Evolutionary conservation across 1,284 basidiomycete species (phyloP), one percentile per base, ranked within the genome.

Genomic region (Cutaneotrichosporon mucoides): DNA sequence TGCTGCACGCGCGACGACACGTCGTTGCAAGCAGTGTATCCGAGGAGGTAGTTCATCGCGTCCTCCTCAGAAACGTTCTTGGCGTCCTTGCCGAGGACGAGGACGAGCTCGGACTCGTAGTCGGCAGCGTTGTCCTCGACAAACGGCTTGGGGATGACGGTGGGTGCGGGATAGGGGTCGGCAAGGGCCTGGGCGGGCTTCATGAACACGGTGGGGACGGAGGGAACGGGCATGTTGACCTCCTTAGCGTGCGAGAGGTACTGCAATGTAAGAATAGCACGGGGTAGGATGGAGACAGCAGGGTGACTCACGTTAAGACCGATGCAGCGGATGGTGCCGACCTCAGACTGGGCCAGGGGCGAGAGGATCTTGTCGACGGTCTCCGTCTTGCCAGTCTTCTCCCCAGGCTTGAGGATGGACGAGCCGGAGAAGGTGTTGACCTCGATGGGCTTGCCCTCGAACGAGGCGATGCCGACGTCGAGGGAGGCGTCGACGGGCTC

Each of bases 31-130:
- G 77, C 77, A 1, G 77, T 78, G 61, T 71, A 75, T 24, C 85
- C 90, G 0, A 90, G 81, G 5, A 94, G 85, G 67, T 92, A 91
- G 66, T 90, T 85, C 51, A 92, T 77, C 0, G 91, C 91, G 5
- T 92, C 84, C 1, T 81, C 83, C 68, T 88, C 88, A 0, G 82
- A 81, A 9, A 94, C 89, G 69, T 95, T 79, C 79, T 88, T 90
- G 37, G 86, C 86, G 0, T 85, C 76, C 71, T 88, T 89, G 36
- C 90, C 90, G 40, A 96, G 89, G 54, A 95, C 87, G 57, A 94
- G 83, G 38, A 85, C 88, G 11, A 96, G 79, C 69, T 96, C 92
- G 51, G 90, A 86, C 72, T 96, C 92, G 70, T 92, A 95, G 76
- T 96, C 92, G 0, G 89, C 85, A 24, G 86, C 81, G 2, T 86